Percentiles rank a stretch among this genome's conserved stretches.
These are phyloP conservation scores for Aspergillus sclerotiicarbonarius DNA, from an alignment of 495 filamentous ascomycete genomes.

Conservation along the genomic window DNA sequence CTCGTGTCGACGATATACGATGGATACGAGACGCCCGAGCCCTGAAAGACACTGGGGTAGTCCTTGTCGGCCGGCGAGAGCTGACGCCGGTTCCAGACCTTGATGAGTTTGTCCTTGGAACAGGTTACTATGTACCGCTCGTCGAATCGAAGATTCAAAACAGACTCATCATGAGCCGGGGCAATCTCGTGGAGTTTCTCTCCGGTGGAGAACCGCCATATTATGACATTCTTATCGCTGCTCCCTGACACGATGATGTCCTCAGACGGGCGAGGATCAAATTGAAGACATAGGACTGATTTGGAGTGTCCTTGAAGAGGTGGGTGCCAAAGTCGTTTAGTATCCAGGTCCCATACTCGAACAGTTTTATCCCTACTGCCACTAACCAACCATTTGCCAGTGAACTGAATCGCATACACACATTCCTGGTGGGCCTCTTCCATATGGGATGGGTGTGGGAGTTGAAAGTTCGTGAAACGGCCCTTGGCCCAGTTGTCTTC, in stretches of 20 bases:
- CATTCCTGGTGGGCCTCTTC: slow-evolving; percentile 88
- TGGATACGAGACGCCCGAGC: slow-evolving; percentile 45
- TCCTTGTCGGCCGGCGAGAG: slow-evolving; percentile 66
- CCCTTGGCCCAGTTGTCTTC: slow-evolving; percentile 91
- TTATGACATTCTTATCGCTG: slow-evolving; percentile 82
- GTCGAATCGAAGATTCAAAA: slow-evolving; percentile 94
- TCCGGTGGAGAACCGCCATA: slow-evolving; percentile 93
- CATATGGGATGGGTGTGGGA: slow-evolving; percentile 77
- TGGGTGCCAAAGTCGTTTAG: slow-evolving; percentile 65
- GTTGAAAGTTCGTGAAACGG: slow-evolving; percentile 78
- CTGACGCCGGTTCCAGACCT: slow-evolving; percentile 82
- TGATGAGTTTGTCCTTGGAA: slow-evolving; percentile 95
- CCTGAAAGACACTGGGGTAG: slow-evolving; percentile 51
- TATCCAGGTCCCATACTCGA: slow-evolving; percentile 87
- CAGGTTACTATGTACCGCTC: slow-evolving; percentile 89
- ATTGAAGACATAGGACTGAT: slow-evolving; percentile 93
- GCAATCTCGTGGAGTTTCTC: slow-evolving; percentile 68
- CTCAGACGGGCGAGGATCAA: slow-evolving; percentile 85
- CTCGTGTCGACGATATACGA: slow-evolving; percentile 54
- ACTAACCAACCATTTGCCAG: slow-evolving; percentile 81
- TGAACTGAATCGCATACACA: slow-evolving; percentile 92
- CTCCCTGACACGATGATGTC: slow-evolving; percentile 93
- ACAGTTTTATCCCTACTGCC: slow-evolving; percentile 87
- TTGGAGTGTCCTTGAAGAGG: slow-evolving; percentile 76
- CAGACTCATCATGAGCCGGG: slow-evolving; percentile 81